Evolutionary conservation across 2,329 filamentous ascomycete genomes (phyloP).

Genomic region (Cladosporium sp.): DNA sequence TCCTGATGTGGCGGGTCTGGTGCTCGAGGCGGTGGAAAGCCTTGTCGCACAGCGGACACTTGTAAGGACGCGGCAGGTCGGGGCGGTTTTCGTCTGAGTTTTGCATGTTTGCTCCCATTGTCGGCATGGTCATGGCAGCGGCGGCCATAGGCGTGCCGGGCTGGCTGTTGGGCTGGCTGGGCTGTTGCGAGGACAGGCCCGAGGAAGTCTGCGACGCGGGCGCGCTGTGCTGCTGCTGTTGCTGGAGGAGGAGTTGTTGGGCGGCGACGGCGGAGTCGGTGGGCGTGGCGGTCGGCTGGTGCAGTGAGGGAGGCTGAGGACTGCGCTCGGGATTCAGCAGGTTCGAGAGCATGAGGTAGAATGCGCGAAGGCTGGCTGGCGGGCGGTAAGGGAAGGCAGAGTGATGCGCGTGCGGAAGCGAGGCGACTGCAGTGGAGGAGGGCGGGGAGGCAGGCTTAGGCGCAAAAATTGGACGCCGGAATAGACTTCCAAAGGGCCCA

Average conservation of each 20-base stretch:
- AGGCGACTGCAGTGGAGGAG: not conserved
- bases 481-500: constrained; percentile 5
- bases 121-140: constrained; percentile 47
- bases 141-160: constrained; percentile 40
- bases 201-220: constrained; percentile 24
- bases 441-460: not conserved
- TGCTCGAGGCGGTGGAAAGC: constrained; percentile 98
- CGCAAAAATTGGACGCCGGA: constrained; percentile 1
- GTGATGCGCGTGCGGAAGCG: not conserved
- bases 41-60: constrained; percentile 97
- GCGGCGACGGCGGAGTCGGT: constrained; percentile 16
- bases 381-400: not conserved
- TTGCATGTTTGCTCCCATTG: constrained; percentile 58
- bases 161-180: constrained; percentile 16
- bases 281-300: constrained; percentile 13
- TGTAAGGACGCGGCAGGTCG: constrained; percentile 94
- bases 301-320: constrained; percentile 29
- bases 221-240: constrained; percentile 3
- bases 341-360: constrained; percentile 35
- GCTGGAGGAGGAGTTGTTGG: not conserved
- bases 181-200: constrained; percentile 17
- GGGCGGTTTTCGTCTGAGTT: constrained; percentile 68
- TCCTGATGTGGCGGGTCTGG: constrained; percentile 88
- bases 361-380: not conserved
- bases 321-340: constrained; percentile 35